A percentile compares a stretch with the other conserved stretches of the same genome.
Conservation (phyloP, 2,329 filamentous ascomycete genomes). For the Berkeleyomyces basicola region DNA sequence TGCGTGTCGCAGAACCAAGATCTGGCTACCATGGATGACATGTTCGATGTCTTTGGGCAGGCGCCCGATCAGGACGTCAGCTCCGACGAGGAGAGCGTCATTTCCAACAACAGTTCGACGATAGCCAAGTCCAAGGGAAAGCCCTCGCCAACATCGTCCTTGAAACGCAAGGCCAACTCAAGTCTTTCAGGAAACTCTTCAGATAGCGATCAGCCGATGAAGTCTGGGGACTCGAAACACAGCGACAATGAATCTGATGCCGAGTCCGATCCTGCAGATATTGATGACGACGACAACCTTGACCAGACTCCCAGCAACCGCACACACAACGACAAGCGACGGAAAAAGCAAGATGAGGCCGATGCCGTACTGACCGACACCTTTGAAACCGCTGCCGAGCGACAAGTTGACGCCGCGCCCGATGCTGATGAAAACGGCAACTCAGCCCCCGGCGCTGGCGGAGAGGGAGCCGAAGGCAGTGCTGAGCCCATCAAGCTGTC, state of each 20-base stretch:
- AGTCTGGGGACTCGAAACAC: constrained; percentile 25
- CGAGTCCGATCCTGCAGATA: constrained; percentile 19
- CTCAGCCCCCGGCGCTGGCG: background rate
- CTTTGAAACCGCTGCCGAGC: constrained; percentile 86
- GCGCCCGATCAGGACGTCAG: constrained; percentile 29
- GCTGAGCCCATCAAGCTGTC: constrained; percentile 55
- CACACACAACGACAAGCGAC: constrained; percentile 37
- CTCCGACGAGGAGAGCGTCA: constrained; percentile 26
- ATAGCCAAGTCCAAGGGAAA: background rate
- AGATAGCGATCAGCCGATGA: background rate
- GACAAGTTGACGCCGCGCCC: constrained; percentile 43
- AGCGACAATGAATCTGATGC: constrained; percentile 29
- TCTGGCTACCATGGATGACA: constrained; percentile 45
- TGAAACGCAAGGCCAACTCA: constrained; percentile 17
- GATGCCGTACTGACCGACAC: constrained; percentile 77
- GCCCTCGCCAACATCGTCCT: background rate
- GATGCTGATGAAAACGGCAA: constrained; percentile 6
- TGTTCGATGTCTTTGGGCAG: constrained; percentile 71
- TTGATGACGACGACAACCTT: constrained; percentile 22
- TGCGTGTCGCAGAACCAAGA: background rate
- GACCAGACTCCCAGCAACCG: background rate
- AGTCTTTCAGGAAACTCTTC: background rate
- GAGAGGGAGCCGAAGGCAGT: constrained; percentile 31
- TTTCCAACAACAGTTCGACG: background rate
- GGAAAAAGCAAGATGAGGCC: constrained; percentile 41